Evolutionary conservation across 345 rosid species (phyloP).

Genomic region (Erodium maritimum): DNA sequence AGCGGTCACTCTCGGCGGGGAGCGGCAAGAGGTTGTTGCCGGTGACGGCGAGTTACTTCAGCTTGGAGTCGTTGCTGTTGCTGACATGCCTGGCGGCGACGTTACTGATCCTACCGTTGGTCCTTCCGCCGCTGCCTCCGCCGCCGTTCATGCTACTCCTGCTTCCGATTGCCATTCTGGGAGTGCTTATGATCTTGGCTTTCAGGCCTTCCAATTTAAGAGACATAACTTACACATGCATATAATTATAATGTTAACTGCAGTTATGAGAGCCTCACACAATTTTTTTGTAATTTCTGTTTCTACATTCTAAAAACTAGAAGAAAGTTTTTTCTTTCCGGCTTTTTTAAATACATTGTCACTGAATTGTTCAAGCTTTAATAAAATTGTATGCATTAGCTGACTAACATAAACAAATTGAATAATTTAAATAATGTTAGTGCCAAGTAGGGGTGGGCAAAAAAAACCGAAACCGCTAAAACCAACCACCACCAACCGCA

Average conservation of each 20-base stretch:
- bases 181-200: constrained; percentile 11
- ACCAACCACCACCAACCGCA: too few relatives aligned
- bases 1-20: background rate
- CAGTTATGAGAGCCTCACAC: too few relatives aligned
- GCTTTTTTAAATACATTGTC: too few relatives aligned
- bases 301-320: too few relatives aligned
- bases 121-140: constrained; percentile 16
- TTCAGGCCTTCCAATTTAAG: constrained; percentile 8
- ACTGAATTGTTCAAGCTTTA: too few relatives aligned
- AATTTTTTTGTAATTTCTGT: too few relatives aligned
- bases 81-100: constrained; percentile 9
- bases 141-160: constrained; percentile 13
- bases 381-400: too few relatives aligned
- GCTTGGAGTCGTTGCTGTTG: constrained; percentile 4
- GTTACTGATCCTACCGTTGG: constrained; percentile 10
- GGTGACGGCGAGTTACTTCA: background rate
- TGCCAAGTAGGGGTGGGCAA: too few relatives aligned
- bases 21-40: background rate
- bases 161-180: constrained; percentile 16
- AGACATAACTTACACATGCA: background rate
- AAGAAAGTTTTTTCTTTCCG: too few relatives aligned
- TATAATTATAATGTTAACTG: background rate
- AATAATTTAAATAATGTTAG: too few relatives aligned
- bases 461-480: too few relatives aligned
- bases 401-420: too few relatives aligned